These are phyloP conservation scores for Biscogniauxia sp. DNA, from an alignment of 2,329 filamentous ascomycete species.

Conservation along the genomic window DNA sequence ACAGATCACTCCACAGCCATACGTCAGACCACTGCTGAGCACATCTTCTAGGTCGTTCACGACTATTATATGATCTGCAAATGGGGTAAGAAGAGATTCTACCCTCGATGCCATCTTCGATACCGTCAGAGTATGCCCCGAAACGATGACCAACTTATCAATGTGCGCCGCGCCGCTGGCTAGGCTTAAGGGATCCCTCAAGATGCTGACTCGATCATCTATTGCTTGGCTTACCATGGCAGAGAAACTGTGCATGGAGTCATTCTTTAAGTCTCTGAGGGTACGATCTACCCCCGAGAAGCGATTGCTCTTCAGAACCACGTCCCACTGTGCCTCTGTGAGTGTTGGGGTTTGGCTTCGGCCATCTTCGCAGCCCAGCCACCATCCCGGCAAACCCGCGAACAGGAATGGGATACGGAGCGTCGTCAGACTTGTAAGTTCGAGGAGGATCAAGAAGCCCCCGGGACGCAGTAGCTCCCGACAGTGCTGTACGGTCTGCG, in stretches of 20 bases:
- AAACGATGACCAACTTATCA: background rate
- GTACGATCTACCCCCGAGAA: slow-evolving; percentile 7
- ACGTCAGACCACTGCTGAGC: background rate
- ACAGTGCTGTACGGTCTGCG: slow-evolving; percentile 16
- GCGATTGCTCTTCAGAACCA: background rate
- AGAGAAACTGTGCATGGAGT: slow-evolving; percentile 2
- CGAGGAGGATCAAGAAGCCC: slow-evolving; percentile 41
- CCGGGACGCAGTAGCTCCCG: slow-evolving; percentile 31
- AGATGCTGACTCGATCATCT: slow-evolving; percentile 3
- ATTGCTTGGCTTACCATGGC: slow-evolving; percentile 5
- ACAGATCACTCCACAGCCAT: slow-evolving; percentile 4
- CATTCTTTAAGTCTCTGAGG: background rate
- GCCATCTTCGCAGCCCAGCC: slow-evolving; percentile 20
- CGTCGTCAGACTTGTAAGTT: slow-evolving; percentile 29
- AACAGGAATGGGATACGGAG: slow-evolving; percentile 20
- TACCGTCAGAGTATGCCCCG: background rate
- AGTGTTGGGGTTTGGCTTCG: slow-evolving; percentile 3
- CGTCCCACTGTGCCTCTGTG: slow-evolving; percentile 2
- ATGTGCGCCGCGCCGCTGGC: background rate
- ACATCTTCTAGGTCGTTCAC: background rate
- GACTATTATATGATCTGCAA: background rate
- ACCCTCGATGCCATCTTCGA: background rate
- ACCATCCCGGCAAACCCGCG: slow-evolving; percentile 27
- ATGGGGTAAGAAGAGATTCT: background rate
- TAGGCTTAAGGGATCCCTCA: slow-evolving; percentile 1